These are phyloP conservation scores for Ganoderma meredithae DNA, from an alignment of 1,284 basidiomycete genomes.

Conservation along the genomic window DNA sequence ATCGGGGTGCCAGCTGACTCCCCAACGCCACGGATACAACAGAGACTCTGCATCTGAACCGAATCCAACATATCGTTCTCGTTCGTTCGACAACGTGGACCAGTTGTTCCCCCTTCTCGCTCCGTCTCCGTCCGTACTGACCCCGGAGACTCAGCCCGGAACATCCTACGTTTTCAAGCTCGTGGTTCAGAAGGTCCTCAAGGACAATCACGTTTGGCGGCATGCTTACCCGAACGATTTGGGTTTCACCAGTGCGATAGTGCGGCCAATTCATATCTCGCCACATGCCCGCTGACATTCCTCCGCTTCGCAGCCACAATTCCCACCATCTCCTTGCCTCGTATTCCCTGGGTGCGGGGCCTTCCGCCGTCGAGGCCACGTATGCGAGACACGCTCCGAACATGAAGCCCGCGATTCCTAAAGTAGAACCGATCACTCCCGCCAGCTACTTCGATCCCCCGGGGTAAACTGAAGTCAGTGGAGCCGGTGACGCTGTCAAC, in stretches of 20 bases:
- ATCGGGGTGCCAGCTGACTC: neutral
- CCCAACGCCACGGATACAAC: neutral
- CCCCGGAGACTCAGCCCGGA: neutral
- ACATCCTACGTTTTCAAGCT: neutral
- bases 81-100: neutral
- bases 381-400: conserved; percentile 49
- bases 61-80: neutral
- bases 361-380: conserved; percentile 46
- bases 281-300: neutral
- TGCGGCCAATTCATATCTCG: neutral
- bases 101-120: neutral
- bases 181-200: conserved; percentile 40
- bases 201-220: conserved; percentile 64
- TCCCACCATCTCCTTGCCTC: conserved; percentile 55
- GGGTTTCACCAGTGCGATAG: conserved; percentile 61
- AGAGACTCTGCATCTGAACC: neutral
- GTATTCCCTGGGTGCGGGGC: conserved; percentile 53
- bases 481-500: neutral
- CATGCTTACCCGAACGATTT: conserved; percentile 69
- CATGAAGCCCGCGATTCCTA: neutral
- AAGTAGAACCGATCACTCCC: neutral
- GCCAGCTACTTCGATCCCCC: neutral
- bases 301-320: conserved; percentile 19
- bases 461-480: neutral
- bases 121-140: neutral